Base-by-base conservation (phyloP, 23 red algal genomes). In the Agarophyton chilense region DNA sequence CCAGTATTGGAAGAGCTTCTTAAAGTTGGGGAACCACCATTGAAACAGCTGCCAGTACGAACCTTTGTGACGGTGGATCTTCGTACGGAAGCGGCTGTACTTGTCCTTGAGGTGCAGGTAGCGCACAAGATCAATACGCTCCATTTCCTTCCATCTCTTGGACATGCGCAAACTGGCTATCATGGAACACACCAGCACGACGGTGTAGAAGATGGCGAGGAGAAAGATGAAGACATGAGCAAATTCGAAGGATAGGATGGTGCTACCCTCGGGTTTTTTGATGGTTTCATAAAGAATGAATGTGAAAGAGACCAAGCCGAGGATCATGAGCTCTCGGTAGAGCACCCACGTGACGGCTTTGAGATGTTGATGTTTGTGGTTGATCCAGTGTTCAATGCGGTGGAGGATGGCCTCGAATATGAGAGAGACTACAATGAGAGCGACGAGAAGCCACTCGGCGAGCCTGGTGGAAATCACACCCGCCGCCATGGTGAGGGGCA, bases 211-310 rank as follows among this genome's bases (percentile, higher is more conserved):
- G 63, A 95, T 83, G 14, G 93, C 93, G 46, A 95, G 73, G n/a
- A 95, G 72, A 25, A 95, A 95, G 61, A 95, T 89, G 86, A 95
- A 87, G 9, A 95, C 33, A 77, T 95, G 93, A 5, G 93, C 93
- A 18, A 87, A 83, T 57, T 95, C 93, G 70, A 95, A 95, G 32
- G 93, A 87, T 0, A 90, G 44, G 33, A 95, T 42, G 35, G 68
- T 66, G 35, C 87, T 43, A 52, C 56, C 34, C 16, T 81, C 52
- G 17, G 83, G 77, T 10, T 95, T 72, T 24, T 60, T 78, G 38
- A 70, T 71, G 22, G 75, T 43, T 56, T 89, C 93, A 44, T 90
- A 85, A 17, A 90, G 18, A 65, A 92, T 90, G 47, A 95, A 90
- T 12, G 61, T 51, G 34, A 95, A 89, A 11, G 84, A 83, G 16